phyloP scores from a whole-genome alignment of 202 grass and related monocot genomes.

The Carex arenaria region DNA sequence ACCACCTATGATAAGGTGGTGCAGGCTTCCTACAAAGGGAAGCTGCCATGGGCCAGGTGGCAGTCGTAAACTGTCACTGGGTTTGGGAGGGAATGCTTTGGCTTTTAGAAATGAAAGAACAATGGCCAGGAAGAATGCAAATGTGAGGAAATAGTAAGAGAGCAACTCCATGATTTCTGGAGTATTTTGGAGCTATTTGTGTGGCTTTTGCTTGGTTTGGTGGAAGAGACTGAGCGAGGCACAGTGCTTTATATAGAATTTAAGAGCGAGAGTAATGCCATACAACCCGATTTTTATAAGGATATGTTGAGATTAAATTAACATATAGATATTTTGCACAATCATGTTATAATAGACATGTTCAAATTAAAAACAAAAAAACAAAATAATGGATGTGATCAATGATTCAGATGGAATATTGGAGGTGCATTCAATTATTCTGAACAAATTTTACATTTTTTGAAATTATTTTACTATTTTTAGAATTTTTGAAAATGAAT shows the following conservation, averaged over 20 bases:
- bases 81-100: background rate
- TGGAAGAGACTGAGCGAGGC: background rate
- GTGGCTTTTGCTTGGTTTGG: background rate
- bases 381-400: too few species aligned
- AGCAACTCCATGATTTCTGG: background rate
- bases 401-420: too few species aligned
- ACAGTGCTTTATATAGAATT: background rate
- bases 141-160: constrained; percentile 2
- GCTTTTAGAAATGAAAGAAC: constrained; percentile 11
- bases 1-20: constrained; percentile 26
- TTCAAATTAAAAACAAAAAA: too few species aligned
- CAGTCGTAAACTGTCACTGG: background rate
- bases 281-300: too few species aligned
- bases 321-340: too few species aligned
- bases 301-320: too few species aligned
- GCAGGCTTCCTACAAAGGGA: constrained; percentile 40
- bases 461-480: too few species aligned
- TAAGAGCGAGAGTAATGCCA: too few species aligned
- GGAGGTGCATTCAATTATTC: too few species aligned
- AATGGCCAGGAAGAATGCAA: background rate
- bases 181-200: background rate
- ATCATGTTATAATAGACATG: too few species aligned
- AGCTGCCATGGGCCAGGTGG: constrained; percentile 44
- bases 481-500: too few species aligned
- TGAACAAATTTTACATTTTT: too few species aligned